Base-by-base conservation (phyloP, 225 moss, liverwort and hornwort species). In the Physcomitrellopsis africana region DNA sequence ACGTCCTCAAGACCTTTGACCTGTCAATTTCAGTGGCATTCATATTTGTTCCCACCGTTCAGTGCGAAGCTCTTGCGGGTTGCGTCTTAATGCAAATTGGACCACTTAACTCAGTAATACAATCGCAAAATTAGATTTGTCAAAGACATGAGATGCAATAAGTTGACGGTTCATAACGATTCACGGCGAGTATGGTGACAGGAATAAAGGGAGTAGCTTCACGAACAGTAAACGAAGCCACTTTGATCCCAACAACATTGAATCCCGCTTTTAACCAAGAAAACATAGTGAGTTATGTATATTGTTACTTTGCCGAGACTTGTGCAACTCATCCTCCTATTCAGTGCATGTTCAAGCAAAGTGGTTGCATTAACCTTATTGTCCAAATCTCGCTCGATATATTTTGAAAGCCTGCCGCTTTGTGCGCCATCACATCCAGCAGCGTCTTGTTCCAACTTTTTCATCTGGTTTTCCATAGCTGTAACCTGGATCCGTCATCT, bases 391-490 rank as follows among this genome's bases (percentile, higher is more conserved):
- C 51, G 6, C 67, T 79, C 72, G 68, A 51, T 62, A 57, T 51
- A 56, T 72, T 56, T 72, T n/a, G 83, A 47, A 49, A n/a, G 11
- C 57, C 47, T 71, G 60, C 60, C 47, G 47, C 16, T 27, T 55
- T 75, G 20, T 27, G 72, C 59, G 57, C 58, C 52, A 5, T 72
- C 83, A 46, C 72, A 64, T 58, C 59, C 76, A 68, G 59, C 58
- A 49, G 26, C 79, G 11, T 52, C 68, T 59, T 80, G 67, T 52
- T 80, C 79, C 51, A 83, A 68, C 44, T 68, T 83, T 63, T 72
- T 80, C 83, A 83, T 83, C 29, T 79, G 83, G 11, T 68, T 49
- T 72, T 83, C 79, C 83, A 76, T 80, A 59, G 68, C 58, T 57
- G 68, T 8, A 17, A 83, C 79, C 83, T 83, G 72, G 63, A 72